Evolutionary conservation across 768 basidiomycete species (phyloP), one percentile per base, ranked within the genome.

Genomic region (Sistotremastrum suecicum): DNA sequence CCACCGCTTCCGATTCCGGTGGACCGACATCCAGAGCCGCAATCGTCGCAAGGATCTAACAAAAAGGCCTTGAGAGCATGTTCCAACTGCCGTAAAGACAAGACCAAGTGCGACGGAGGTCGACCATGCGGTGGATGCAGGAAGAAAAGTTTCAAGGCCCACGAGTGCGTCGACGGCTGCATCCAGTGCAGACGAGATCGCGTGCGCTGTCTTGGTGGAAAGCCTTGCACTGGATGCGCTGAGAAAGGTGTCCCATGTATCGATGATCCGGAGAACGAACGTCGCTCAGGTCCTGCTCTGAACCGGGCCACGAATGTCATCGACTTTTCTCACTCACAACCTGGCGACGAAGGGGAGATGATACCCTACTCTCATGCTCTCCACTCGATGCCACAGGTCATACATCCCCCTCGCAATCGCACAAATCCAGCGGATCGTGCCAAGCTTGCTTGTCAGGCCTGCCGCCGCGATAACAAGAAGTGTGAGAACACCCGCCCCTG

Each of bases 61-160:
- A 37, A 46, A 38, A 37, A 39, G 12, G 44, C 41, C 4, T 34
- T 34, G 4, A 37, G 36, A 12, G 44, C 44, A 9, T 46, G 44
- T 39, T 39, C 44, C 5, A 30, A 46, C 7, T 46, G 44, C 31
- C 44, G 44, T 30, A 37, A 39, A 12, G 44, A 46, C 12, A 46
- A 46, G 44, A 31, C 44, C 7, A 37, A 39, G 10, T 46, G 44
- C 12, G 44, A 46, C 31, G 36, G 33, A 34, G 44, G 29, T 12
- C 30, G 44, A 20, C 44, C 44, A 2, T 46, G 44, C 35, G 34
- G 31, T 31, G 37, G 44, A 20, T 46, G 44, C 31, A 34, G 31
- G 29, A 10, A 34, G 12, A 46, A 34, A 32, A 39, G 44, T 4
- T 10, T 20, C 2, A 20, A 39, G 3, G 44, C 35, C 10, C 3